Evolutionary conservation across 257 asterid genomes (phyloP).

Genomic region (Voacanga thouarsii): DNA sequence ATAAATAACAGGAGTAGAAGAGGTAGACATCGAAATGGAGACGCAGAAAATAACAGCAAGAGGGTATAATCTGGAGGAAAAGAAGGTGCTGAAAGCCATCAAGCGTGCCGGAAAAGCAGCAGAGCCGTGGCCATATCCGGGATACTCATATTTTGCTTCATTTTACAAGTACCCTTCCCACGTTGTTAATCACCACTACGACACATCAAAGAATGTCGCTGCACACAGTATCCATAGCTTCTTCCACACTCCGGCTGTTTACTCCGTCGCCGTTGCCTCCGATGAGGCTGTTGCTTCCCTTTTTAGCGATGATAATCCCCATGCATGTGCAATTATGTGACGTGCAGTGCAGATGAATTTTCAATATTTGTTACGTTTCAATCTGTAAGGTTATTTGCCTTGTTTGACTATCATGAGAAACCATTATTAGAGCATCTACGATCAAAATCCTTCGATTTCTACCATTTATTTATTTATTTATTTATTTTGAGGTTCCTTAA

Average conservation of each 20-base stretch:
- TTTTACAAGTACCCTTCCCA: constrained; percentile 82
- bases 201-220: constrained; percentile 54
- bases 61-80: constrained; percentile 71
- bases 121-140: constrained; percentile 97
- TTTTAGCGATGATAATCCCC: constrained; percentile 91
- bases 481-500: too few relatives aligned
- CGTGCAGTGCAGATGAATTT: background rate
- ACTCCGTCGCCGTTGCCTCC: constrained; percentile 79
- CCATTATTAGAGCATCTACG: too few relatives aligned
- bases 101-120: constrained; percentile 91
- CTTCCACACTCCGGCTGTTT: constrained; percentile 80
- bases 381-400: background rate
- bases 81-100: constrained; percentile 69
- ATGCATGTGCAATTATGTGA: constrained; percentile 85
- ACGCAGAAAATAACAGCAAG: constrained; percentile 69
- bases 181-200: constrained; percentile 70
- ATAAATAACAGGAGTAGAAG: constrained; percentile 60
- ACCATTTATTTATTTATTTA: too few relatives aligned
- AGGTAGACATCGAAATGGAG: constrained; percentile 87
- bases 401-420: too few relatives aligned
- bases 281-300: constrained; percentile 90
- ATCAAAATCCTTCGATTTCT: too few relatives aligned
- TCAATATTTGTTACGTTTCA: background rate
- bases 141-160: constrained; percentile 64
- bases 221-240: constrained; percentile 66